Base-by-base conservation (phyloP, 1,139 yeast species). In the Debaryomyces nepalensis region DNA sequence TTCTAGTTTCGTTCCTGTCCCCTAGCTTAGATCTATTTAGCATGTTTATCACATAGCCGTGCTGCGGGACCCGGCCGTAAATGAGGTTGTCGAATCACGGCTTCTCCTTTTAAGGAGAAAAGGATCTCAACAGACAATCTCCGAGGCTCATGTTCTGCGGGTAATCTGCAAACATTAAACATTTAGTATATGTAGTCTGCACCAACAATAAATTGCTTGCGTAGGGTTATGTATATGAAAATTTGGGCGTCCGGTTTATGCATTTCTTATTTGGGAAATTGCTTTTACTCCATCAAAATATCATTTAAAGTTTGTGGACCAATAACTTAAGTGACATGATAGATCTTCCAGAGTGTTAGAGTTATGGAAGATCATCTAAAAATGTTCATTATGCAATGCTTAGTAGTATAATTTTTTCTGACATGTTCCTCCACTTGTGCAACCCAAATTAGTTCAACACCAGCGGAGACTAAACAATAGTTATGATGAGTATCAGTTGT, bases 91-190 rank as follows among this genome's bases (percentile, higher is more conserved):
- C 7, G 24, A 22, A 22, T 22, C 24, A 22, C 24, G 4, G 8
- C 24, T 10, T 22, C 24, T 10, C 24, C n/a, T 11, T 22, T 9
- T 3, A 22, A 22, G 24, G 24, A 6, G 24, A 4, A 6, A 4
- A 9, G n/a, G n/a, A n/a, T n/a, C n/a, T n/a, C n/a, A n/a, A n/a
- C n/a, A n/a, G n/a, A n/a, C n/a, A n/a, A n/a, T n/a, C n/a, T n/a
- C n/a, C n/a, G n/a, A n/a, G n/a, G n/a, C n/a, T n/a, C n/a, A 29
- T 29, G 21, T 18, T 16, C 4, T 29, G 18, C n/a, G 31, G 32
- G 15, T 29, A 27, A 27, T 15, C 20, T 27, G 6, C 31, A 27
- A 19, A 14, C 18, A 14, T 10, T 26, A n/a, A 18, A 11, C 32
- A 4, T 4, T 29, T 29, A 29, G 32, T 29, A 29, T 29, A 29